These are phyloP conservation scores for Narthecium ossifragum DNA, from an alignment of 106 monocot genomes.

Conservation along the genomic window DNA sequence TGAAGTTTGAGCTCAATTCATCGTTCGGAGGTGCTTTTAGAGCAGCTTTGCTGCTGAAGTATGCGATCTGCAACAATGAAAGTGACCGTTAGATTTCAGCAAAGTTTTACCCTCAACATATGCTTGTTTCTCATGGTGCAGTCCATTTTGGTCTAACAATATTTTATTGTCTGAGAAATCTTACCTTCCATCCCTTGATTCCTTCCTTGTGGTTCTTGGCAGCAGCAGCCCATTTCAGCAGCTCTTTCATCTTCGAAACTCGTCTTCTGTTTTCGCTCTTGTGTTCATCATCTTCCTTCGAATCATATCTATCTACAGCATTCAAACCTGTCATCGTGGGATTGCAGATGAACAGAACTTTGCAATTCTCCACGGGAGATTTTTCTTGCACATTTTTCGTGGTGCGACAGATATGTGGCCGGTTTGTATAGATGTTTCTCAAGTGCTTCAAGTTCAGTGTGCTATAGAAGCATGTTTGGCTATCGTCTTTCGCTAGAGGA, in stretches of 20 bases:
- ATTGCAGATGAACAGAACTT: neutral
- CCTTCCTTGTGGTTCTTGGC: neutral
- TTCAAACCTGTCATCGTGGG: neutral
- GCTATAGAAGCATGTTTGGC: neutral
- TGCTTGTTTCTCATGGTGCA: neutral
- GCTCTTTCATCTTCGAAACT: slow-evolving; percentile 9
- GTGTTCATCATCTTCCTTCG: neutral
- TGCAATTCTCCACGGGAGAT: neutral
- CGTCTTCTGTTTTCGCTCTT: neutral
- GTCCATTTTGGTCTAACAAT: neutral
- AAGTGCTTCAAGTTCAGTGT: neutral
- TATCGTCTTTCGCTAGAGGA: neutral
- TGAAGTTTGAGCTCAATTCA: neutral
- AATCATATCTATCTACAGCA: neutral
- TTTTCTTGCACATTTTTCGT: neutral
- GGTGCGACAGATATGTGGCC: neutral
- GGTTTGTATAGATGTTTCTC: neutral
- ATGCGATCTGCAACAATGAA: neutral
- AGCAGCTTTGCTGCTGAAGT: neutral
- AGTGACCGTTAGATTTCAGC: neutral
- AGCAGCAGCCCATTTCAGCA: slow-evolving; percentile 9
- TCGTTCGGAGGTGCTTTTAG: slow-evolving; percentile 1
- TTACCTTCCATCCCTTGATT: slow-evolving; percentile 10
- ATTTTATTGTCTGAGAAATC: neutral
- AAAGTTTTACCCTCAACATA: no score